Base-by-base conservation (phyloP, 2,329 filamentous ascomycete species). In the Coniosporium tulheliwenetii region DNA sequence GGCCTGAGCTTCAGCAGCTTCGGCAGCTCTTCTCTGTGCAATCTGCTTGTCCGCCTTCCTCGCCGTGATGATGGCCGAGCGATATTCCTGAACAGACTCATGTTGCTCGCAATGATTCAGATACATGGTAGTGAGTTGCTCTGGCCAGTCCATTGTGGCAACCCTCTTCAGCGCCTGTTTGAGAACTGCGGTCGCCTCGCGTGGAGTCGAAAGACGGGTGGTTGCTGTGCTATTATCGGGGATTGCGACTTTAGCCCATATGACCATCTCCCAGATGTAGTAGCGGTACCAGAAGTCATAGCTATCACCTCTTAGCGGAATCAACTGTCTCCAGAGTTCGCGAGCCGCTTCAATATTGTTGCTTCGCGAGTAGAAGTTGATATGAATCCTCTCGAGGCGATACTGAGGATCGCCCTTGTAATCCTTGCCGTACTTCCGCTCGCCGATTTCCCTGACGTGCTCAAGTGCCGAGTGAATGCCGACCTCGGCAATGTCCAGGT, bases 241-340 rank as follows among this genome's bases (percentile, higher is more conserved):
- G 38, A 72, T 65, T 2, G 69, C 66, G 43, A 75, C 69, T 45
- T 69, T 72, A 43, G 69, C 66, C 71, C 75, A 79, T n/a, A 70
- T 63, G 43, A 81, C 70, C 70, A 96, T 80, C 61, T 96, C 91
- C 81, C 86, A 96, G 40, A 80, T 70, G 60, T 95, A 95, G 60
- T 85, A 95, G 36, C 79, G 77, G 41, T 87, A 71, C 91, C 91
- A 98, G 57, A 96, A 96, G 51, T 94, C 85, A 54, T 87, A 86
- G 50, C 78, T 87, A 50, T 85, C 75, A 29, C 78, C 77, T 42
- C 85, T 76, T 13, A 71, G 67, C n/a, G 74, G 65, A 15, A 74
- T 71, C 29, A 96, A 68, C 13, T 75, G 73, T 47, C 81, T 77
- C 77, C 85, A 96, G 38, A 82, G 75, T 12, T 72, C 70, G 33